Evolutionary conservation across 2,329 filamentous ascomycete species (phyloP).

Genomic region (Penicillium freii): DNA sequence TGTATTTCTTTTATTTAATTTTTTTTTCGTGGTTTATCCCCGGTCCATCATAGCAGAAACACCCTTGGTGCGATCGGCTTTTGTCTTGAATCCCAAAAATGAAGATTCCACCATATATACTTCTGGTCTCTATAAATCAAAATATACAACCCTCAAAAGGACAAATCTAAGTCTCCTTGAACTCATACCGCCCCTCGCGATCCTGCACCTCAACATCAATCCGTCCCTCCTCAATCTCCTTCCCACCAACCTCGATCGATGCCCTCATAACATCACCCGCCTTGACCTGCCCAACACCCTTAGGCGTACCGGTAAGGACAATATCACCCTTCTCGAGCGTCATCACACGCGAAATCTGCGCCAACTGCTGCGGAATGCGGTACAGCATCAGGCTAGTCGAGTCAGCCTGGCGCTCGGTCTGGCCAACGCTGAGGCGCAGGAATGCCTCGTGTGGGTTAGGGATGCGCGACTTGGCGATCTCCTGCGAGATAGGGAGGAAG

Average conservation of each 20-base stretch:
- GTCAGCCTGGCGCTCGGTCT: slow-evolving; percentile 73
- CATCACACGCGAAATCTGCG: slow-evolving; percentile 94
- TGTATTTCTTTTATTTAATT: background rate
- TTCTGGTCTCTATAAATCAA: background rate
- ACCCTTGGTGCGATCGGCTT: too few species aligned
- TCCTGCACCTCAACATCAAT: slow-evolving; percentile 84
- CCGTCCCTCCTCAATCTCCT: slow-evolving; percentile 78
- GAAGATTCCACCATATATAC: background rate
- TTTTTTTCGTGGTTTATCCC: background rate
- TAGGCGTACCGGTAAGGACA: slow-evolving; percentile 93
- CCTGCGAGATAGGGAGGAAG: slow-evolving; percentile 80
- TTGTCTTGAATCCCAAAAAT: background rate
- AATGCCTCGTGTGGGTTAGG: slow-evolving; percentile 85
- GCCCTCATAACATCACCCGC: slow-evolving; percentile 85
- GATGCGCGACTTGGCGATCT: slow-evolving; percentile 77
- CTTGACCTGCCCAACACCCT: slow-evolving; percentile 83
- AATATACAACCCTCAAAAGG: background rate
- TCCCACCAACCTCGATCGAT: slow-evolving; percentile 73
- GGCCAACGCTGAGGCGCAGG: slow-evolving; percentile 82
- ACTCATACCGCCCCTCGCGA: slow-evolving; percentile 72
- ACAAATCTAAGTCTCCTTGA: slow-evolving; percentile 61
- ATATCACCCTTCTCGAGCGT: slow-evolving; percentile 88
- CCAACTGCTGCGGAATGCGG: slow-evolving; percentile 79
- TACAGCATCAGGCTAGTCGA: slow-evolving; percentile 95
- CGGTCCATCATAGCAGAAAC: too few species aligned